phyloP scores from a whole-genome alignment of 1,139 yeast genomes.

The Magnusiomyces magnusii region DNA sequence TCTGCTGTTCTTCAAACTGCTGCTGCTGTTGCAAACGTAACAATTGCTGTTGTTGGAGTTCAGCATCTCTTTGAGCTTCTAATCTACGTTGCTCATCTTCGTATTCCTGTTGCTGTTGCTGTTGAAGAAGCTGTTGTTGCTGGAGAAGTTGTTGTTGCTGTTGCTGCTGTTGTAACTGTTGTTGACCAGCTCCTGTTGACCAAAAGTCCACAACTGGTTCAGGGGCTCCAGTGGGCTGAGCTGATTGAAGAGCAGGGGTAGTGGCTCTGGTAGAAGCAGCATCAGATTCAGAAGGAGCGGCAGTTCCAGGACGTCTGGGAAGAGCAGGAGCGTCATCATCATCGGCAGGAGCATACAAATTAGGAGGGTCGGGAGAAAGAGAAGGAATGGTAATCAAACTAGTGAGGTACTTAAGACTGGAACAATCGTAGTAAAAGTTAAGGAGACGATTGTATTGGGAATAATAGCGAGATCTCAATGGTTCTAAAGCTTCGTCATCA shows the following conservation, averaged over 20 bases:
- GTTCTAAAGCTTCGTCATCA: conserved; percentile 69
- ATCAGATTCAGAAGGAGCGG: conserved; percentile 19
- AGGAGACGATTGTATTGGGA: conserved; percentile 75
- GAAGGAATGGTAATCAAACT: conserved; percentile 83
- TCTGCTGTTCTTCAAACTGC: conserved; percentile 63
- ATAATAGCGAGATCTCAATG: conserved; percentile 62
- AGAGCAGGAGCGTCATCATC: conserved; percentile 38
- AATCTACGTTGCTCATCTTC: conserved; percentile 47
- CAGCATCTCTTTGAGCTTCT: conserved; percentile 44
- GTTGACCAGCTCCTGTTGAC: conserved; percentile 39
- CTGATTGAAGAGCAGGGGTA: conserved; percentile 43
- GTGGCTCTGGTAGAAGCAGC: conserved; percentile 36
- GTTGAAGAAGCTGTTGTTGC: conserved; percentile 35
- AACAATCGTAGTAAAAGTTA: conserved; percentile 87
- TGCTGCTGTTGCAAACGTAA: conserved; percentile 54
- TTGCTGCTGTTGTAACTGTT: conserved; percentile 37
- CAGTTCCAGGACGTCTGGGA: conserved; percentile 41
- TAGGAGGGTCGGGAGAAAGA: conserved; percentile 65
- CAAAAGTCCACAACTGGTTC: conserved; percentile 41
- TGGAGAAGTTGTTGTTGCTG: conserved; percentile 35
- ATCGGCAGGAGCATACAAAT: conserved; percentile 43
- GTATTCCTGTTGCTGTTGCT: conserved; percentile 36
- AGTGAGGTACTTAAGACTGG: conserved; percentile 74
- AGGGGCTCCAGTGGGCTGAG: conserved; percentile 31
- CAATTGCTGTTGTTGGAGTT: conserved; percentile 41